Evolutionary conservation across 345 rosid species (phyloP).

Genomic region (Brassica rapa): DNA sequence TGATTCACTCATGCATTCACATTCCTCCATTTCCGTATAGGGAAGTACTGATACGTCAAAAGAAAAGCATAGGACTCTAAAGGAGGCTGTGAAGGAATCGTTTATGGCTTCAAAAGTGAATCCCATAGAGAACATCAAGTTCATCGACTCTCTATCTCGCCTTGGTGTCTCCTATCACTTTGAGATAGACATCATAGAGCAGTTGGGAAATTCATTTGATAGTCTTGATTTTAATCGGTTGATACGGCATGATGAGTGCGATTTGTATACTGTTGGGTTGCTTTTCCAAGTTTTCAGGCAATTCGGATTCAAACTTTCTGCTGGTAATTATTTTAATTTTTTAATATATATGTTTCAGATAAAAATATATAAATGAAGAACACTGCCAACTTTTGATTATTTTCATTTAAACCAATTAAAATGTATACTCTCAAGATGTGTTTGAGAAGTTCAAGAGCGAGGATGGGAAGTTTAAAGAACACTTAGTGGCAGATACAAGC

Average conservation of each 20-base stretch:
- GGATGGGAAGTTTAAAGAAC: slow-evolving; percentile 16
- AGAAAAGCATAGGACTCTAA: slow-evolving; percentile 17
- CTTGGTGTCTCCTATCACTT: slow-evolving; percentile 32
- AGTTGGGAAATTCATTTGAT: neutral
- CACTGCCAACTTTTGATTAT: neutral
- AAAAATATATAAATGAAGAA: neutral
- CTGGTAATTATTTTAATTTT: slow-evolving; percentile 1
- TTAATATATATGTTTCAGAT: too few relatives aligned
- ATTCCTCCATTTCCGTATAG: neutral
- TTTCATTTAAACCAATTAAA: neutral
- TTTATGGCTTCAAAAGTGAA: slow-evolving; percentile 7
- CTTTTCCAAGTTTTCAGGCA: slow-evolving; percentile 38
- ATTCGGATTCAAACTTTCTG: slow-evolving; percentile 26
- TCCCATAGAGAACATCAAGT: slow-evolving; percentile 22
- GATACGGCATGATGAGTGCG: neutral
- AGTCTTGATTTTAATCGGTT: neutral
- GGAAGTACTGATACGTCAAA: neutral
- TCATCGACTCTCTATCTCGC: slow-evolving; percentile 28
- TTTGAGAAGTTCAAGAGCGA: slow-evolving; percentile 21
- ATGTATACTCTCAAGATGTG: slow-evolving; percentile 22
- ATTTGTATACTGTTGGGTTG: slow-evolving; percentile 24
- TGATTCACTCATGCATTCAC: neutral
- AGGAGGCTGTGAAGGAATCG: slow-evolving; percentile 12
- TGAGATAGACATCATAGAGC: slow-evolving; percentile 13
- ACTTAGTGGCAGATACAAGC: neutral